These are phyloP conservation scores for Lentinula lateritia DNA, from an alignment of 768 basidiomycete genomes.

Conservation along the genomic window DNA sequence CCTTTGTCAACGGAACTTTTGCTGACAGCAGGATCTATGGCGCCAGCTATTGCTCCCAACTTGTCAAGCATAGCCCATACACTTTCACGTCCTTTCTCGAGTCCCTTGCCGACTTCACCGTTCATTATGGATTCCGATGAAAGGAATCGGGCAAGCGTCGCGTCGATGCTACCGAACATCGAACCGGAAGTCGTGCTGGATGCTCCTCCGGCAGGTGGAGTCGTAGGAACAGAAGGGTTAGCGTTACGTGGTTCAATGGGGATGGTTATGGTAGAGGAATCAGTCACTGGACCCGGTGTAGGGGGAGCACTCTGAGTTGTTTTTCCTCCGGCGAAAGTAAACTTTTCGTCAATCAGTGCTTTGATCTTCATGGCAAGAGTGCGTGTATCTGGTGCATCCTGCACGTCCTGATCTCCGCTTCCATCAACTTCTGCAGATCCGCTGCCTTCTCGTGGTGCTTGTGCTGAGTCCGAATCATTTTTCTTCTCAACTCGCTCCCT, in stretches of 20 bases:
- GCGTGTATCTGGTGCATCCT: constrained; percentile 25
- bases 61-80: constrained; percentile 59
- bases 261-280: background rate
- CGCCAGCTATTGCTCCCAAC: constrained; percentile 9
- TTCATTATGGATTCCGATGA: constrained; percentile 65
- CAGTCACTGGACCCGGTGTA: background rate
- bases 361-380: constrained; percentile 32
- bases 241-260: background rate
- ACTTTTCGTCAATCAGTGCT: constrained; percentile 30
- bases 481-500: background rate
- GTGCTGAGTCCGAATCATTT: background rate
- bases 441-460: background rate
- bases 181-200: background rate
- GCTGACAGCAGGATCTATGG: background rate
- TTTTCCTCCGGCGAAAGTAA: constrained; percentile 21
- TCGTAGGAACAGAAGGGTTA: background rate
- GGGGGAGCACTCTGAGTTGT: constrained; percentile 28
- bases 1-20: constrained; percentile 10
- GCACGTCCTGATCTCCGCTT: constrained; percentile 13
- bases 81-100: constrained; percentile 31
- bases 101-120: constrained; percentile 34
- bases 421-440: background rate
- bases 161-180: constrained; percentile 34
- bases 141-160: constrained; percentile 42
- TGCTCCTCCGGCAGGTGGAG: constrained; percentile 4